A percentile compares a stretch with the other conserved stretches of the same genome.
These are phyloP conservation scores for Guadua angustifolia DNA, from an alignment of 176 grass and related monocot genomes.

Conservation along the genomic window DNA sequence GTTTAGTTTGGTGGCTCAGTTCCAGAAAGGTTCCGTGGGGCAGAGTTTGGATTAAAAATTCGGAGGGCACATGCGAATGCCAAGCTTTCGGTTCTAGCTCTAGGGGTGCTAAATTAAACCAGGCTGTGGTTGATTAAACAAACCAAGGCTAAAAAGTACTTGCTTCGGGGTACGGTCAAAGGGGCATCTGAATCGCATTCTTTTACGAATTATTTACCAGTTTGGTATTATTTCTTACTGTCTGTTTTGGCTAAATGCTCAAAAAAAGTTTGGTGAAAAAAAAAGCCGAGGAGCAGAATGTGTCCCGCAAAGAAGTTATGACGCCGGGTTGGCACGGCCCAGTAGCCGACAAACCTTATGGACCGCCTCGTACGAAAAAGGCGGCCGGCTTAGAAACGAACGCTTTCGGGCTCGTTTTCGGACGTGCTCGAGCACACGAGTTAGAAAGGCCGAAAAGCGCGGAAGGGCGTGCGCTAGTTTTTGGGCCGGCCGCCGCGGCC, in stretches of 20 bases:
- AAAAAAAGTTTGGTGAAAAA: neutral
- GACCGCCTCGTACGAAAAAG: neutral
- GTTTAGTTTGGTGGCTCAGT: slow-evolving; percentile 9
- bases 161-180: neutral
- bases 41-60: neutral
- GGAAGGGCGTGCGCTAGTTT: no score
- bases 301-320: neutral
- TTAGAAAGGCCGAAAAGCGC: neutral
- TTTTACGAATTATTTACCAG: neutral
- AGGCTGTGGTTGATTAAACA: neutral
- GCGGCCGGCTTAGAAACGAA: no score
- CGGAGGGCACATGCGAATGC: slow-evolving; percentile 19
- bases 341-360: neutral
- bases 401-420: no score
- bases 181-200: neutral
- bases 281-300: no score
- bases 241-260: neutral
- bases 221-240: no score
- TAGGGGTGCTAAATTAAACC: no score
- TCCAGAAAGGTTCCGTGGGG: slow-evolving; percentile 35
- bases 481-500: no score
- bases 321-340: neutral
- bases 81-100: neutral
- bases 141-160: neutral
- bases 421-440: no score